Evolutionary conservation across 371 early-diverging fungal species (phyloP).

Genomic region (Thermomucor indicae-seudaticae): DNA sequence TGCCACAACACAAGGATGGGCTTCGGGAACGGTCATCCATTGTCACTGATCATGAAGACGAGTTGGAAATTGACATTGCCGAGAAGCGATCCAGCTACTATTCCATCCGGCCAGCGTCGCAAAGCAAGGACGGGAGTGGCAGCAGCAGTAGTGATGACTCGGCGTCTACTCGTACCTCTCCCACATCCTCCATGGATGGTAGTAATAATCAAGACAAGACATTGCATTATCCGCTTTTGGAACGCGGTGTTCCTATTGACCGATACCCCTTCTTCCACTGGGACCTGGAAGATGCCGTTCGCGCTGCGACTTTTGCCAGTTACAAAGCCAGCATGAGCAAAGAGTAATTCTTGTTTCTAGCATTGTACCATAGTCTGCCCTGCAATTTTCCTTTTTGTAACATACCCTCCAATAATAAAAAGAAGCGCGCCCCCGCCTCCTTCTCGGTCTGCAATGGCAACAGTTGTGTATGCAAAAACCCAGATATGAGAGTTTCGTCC

Average conservation of each 20-base stretch:
- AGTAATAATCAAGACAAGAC: no score
- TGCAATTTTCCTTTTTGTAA: conserved; percentile 1
- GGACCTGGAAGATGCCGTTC: conserved; percentile 29
- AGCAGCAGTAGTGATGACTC: no score
- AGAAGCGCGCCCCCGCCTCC: background rate
- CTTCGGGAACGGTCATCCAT: background rate
- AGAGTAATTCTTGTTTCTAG: background rate
- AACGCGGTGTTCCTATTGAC: conserved; percentile 19
- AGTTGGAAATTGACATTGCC: background rate
- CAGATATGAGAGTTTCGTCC: no score
- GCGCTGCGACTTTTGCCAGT: conserved; percentile 13
- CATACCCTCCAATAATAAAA: background rate
- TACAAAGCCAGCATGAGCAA: no score
- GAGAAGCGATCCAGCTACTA: conserved; percentile 1
- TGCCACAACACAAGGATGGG: conserved; percentile 5
- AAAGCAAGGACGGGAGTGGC: no score
- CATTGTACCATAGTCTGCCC: background rate
- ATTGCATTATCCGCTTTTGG: conserved; percentile 3
- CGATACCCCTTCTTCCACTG: conserved; percentile 31
- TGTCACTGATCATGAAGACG: background rate
- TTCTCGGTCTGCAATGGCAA: no score
- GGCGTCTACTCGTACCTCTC: no score
- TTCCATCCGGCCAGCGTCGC: no score
- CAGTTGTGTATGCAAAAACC: no score
- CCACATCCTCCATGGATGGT: no score